Evolutionary conservation across 441 rosid genomes (phyloP), one percentile per base, ranked within the genome.

Genomic region (Pelargonium cotyledonis): DNA sequence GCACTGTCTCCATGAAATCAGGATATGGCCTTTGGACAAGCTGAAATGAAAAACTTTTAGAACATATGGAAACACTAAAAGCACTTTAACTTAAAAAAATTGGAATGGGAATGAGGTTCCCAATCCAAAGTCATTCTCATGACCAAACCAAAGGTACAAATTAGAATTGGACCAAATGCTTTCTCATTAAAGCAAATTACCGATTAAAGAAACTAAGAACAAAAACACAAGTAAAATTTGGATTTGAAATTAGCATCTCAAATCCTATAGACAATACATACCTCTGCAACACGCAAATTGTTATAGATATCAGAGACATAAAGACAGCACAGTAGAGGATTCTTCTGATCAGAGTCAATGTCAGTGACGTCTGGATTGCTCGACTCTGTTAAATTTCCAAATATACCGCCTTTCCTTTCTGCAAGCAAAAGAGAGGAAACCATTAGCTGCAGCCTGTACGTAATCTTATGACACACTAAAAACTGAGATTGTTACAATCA

Each of bases 241-340:
- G 38, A 31, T 31, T 31, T 31, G 38, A 31, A 4, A 31, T 31
- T 31, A 31, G 38, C 38, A 31, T 31, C 3, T 31, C 38, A 31
- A 4, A 67, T 46, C n/a, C 43, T 11, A n/a, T 44, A 61, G 8
- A 57, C n/a, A 68, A 65, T 15, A 73, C 83, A 69, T 76, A 88
- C 96, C 91, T 90, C 96, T 11, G 92, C 85, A 80, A 83, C 89
- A 65, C 80, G 85, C 79, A 88, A 73, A 74, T 79, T 85, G 75
- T 72, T 65, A 71, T 83, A 81, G 69, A 90, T 84, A 64, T 86
- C 92, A 63, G 79, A 79, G 61, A 84, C 90, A 78, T 90, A 90
- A 53, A 83, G 83, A 79, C 91, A 78, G 76, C 94, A 90, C 6
- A 90, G 68, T 67, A 79, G 80, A 78, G 85, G 89, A 76, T 90